phyloP scores from a whole-genome alignment of 2,329 filamentous ascomycete species.

The Raffaelea arxii region DNA sequence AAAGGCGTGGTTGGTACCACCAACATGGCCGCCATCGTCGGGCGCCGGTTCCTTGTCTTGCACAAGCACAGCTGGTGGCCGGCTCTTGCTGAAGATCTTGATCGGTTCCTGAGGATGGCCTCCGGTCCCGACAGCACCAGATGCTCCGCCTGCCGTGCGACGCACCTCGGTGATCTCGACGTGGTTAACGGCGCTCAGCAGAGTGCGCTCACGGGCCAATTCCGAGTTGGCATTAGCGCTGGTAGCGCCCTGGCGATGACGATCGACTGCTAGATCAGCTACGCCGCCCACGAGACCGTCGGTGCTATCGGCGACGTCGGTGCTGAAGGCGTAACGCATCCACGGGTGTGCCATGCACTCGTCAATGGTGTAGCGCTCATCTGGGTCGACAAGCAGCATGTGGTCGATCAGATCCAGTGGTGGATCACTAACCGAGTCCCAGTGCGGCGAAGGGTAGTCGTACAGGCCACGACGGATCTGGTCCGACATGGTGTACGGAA shows the following conservation, averaged over 20 bases:
- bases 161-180: slow-evolving; percentile 44
- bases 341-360: slow-evolving; percentile 88
- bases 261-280: slow-evolving; percentile 70
- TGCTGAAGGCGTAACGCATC: slow-evolving; percentile 51
- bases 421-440: slow-evolving; percentile 78
- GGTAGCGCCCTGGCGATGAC: slow-evolving; percentile 72
- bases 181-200: slow-evolving; percentile 74
- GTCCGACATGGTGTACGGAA: slow-evolving; percentile 77
- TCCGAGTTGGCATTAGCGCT: too few relatives aligned
- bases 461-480: slow-evolving; percentile 86
- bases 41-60: slow-evolving; percentile 54
- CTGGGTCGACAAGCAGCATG: slow-evolving; percentile 85
- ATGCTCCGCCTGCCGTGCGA: slow-evolving; percentile 38
- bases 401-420: slow-evolving; percentile 88
- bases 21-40: slow-evolving; percentile 53
- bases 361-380: slow-evolving; percentile 77
- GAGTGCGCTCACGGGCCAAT: slow-evolving; percentile 71
- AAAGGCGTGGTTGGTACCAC: too few relatives aligned
- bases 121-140: not conserved
- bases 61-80: slow-evolving; percentile 11
- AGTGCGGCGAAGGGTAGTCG: slow-evolving; percentile 94
- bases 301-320: slow-evolving; percentile 71
- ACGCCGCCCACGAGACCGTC: slow-evolving; percentile 87
- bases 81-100: slow-evolving; percentile 69
- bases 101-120: slow-evolving; percentile 43